Percentiles rank a stretch among this genome's conserved stretches.
These are phyloP conservation scores for Albugo laibachii DNA, from an alignment of 352 stramenopile genomes.

Conservation along the genomic window DNA sequence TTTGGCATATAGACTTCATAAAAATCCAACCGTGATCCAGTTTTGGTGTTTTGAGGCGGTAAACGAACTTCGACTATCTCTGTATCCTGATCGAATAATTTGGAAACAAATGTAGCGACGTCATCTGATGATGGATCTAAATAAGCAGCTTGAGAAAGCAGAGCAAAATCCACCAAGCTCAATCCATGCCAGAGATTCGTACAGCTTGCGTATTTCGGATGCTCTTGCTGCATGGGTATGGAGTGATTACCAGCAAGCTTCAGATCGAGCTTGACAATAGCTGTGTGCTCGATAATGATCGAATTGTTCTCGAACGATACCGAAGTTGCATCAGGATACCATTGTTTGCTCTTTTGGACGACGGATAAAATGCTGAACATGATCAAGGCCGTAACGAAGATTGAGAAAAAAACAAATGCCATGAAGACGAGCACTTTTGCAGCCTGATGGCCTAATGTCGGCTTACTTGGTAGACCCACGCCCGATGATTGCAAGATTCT, in stretches of 20 bases:
- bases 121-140: slow-evolving; percentile 75
- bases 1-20: slow-evolving; percentile 57
- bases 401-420: slow-evolving; percentile 29
- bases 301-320: slow-evolving; percentile 32
- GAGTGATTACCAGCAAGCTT: slow-evolving; percentile 25
- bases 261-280: slow-evolving; percentile 69
- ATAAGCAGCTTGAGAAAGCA: slow-evolving; percentile 76
- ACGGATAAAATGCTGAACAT: slow-evolving; percentile 59
- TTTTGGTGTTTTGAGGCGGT: slow-evolving; percentile 57
- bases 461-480: too few relatives aligned
- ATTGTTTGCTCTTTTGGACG: slow-evolving; percentile 43
- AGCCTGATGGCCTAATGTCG: slow-evolving; percentile 21
- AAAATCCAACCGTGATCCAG: slow-evolving; percentile 68
- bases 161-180: slow-evolving; percentile 58
- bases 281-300: slow-evolving; percentile 44
- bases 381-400: slow-evolving; percentile 47
- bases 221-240: slow-evolving; percentile 17
- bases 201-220: slow-evolving; percentile 55
- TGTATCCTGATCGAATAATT: slow-evolving; percentile 29
- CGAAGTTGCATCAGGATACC: slow-evolving; percentile 61
- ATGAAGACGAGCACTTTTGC: slow-evolving; percentile 49
- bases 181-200: slow-evolving; percentile 53
- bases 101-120: slow-evolving; percentile 38
- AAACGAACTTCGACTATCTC: slow-evolving; percentile 29
- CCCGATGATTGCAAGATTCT: too few relatives aligned